These are phyloP conservation scores for Heracleum sosnowskyi DNA, from an alignment of 129 eudicot genomes.

Conservation along the genomic window DNA sequence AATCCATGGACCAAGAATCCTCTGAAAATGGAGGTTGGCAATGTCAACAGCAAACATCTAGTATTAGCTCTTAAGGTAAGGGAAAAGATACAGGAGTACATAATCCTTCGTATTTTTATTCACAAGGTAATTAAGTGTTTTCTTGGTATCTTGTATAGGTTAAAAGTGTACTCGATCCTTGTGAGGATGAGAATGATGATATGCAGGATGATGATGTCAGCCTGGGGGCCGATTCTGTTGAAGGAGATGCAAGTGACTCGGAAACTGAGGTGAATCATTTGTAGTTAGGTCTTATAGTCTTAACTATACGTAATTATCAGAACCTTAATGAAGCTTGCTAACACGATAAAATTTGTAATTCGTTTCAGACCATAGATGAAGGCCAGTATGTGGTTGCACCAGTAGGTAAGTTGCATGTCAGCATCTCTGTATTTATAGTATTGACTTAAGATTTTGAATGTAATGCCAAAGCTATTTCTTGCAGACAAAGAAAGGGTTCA, in stretches of 20 bases:
- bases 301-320: not conserved
- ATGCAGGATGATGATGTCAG: too few relatives aligned
- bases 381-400: conserved; percentile 75
- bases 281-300: not conserved
- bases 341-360: conserved; percentile 8
- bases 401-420: conserved; percentile 40
- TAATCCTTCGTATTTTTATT: not conserved
- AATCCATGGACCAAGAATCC: conserved; percentile 78
- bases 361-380: conserved; percentile 57
- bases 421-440: not conserved
- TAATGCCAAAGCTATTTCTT: conserved; percentile 6
- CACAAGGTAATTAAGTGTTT: not conserved
- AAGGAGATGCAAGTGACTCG: conserved; percentile 52
- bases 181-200: conserved; percentile 81
- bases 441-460: conserved; percentile 10
- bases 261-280: conserved; percentile 62
- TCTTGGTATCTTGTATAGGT: conserved; percentile 41
- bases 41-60: conserved; percentile 96
- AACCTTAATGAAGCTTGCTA: conserved; percentile 9
- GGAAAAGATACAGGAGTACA: conserved; percentile 1
- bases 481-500: conserved; percentile 49
- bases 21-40: conserved; percentile 93
- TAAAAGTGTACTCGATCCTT: conserved; percentile 95
- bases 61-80: conserved; percentile 84
- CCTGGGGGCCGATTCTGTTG: conserved; percentile 70